Evolutionary conservation across 352 stramenopile genomes (phyloP).

Genomic region (Globisporangium solare): DNA sequence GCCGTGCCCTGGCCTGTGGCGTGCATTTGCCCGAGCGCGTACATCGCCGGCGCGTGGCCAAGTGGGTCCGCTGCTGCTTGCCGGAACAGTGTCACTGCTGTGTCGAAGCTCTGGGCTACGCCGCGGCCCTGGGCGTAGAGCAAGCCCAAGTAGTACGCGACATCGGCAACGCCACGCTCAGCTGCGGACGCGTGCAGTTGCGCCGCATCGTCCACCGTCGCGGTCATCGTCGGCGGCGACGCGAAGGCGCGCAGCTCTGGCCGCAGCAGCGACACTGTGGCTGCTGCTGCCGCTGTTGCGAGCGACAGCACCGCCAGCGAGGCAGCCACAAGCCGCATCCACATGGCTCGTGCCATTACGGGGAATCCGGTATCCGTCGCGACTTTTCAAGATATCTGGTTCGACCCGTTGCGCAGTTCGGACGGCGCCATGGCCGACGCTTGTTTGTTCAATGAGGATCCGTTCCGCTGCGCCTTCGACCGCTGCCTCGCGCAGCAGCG

Average conservation of each 20-base stretch:
- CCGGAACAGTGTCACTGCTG: constrained; percentile 32
- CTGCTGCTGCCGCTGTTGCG: neutral
- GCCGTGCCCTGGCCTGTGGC: constrained; percentile 23
- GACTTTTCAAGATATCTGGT: too few species aligned
- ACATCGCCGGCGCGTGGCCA: constrained; percentile 40
- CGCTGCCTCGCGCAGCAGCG: neutral
- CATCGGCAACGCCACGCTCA: constrained; percentile 27
- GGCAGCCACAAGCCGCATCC: too few species aligned
- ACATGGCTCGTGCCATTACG: too few species aligned
- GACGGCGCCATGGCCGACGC: neutral
- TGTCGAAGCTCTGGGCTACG: constrained; percentile 25
- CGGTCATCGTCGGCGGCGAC: neutral
- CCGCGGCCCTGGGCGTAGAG: constrained; percentile 42
- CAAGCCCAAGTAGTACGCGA: constrained; percentile 51
- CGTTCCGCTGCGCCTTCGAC: constrained; percentile 5
- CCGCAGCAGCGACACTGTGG: constrained; percentile 9
- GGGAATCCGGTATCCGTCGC: too few species aligned
- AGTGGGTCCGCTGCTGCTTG: constrained; percentile 23
- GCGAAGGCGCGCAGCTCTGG: constrained; percentile 13
- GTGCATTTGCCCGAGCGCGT: constrained; percentile 46
- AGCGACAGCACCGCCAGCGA: too few species aligned
- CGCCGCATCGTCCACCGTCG: constrained; percentile 23
- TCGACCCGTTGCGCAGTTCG: neutral
- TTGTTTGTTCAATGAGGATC: neutral
- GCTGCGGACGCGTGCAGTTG: constrained; percentile 30